Conservation (phyloP, 116 monocot species). For the Cymodocea nodosa region DNA sequence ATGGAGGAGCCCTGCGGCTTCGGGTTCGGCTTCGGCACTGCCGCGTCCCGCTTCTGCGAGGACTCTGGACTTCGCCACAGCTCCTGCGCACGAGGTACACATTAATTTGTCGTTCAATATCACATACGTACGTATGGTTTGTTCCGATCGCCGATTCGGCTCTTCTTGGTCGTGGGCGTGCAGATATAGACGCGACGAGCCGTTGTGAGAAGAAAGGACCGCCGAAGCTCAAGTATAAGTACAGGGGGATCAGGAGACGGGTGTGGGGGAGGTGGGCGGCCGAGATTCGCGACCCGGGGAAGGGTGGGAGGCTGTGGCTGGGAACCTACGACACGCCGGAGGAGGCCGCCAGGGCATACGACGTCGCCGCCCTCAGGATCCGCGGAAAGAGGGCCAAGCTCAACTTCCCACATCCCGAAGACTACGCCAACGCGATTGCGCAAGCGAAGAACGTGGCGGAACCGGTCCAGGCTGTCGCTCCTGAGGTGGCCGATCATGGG, state of each 20-base stretch:
- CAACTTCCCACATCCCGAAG: constrained; percentile 31
- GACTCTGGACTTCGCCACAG: no score
- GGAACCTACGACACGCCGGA: constrained; percentile 69
- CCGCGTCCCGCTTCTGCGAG: background rate
- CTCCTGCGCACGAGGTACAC: no score
- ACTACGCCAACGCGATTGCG: no score
- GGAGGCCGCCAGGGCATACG: constrained; percentile 73
- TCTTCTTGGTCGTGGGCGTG: no score
- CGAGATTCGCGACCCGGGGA: constrained; percentile 1
- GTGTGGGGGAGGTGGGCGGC: constrained; percentile 5
- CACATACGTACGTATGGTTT: no score
- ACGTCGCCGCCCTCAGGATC: constrained; percentile 44
- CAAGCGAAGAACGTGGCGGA: no score
- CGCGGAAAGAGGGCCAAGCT: constrained; percentile 49
- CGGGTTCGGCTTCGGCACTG: no score
- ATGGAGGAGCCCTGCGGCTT: no score
- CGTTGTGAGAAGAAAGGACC: background rate
- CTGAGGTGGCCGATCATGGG: no score
- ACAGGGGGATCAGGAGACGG: constrained; percentile 1
- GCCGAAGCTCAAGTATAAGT: background rate
- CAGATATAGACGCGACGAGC: background rate
- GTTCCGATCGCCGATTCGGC: no score
- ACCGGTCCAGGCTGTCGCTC: no score
- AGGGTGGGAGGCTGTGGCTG: constrained; percentile 30
- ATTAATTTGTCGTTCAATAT: no score